A percentile compares a stretch with the other conserved stretches of the same genome.
Evolutionary conservation across 306 rosid genomes (phyloP).

Genomic region (Dicorynia guianensis): DNA sequence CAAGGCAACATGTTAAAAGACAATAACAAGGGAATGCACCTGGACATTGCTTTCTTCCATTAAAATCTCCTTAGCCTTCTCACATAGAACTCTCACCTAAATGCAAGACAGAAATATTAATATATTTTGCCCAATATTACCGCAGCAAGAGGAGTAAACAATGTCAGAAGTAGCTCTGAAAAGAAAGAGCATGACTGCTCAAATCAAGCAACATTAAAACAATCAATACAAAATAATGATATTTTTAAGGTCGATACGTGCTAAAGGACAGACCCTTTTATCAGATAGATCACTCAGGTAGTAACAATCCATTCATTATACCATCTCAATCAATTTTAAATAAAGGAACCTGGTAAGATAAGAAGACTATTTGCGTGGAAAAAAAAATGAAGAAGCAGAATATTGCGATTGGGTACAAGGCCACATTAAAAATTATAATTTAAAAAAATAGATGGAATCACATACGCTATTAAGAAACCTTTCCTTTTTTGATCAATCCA

Average conservation of each 20-base stretch:
- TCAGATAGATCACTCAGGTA: slow-evolving; percentile 21
- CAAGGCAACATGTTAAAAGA: slow-evolving; percentile 32
- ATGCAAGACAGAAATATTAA: slow-evolving; percentile 41
- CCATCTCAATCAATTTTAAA: slow-evolving; percentile 25
- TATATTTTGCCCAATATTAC: background rate
- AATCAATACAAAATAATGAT: slow-evolving; percentile 24
- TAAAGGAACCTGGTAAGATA: background rate
- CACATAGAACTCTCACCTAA: slow-evolving; percentile 86
- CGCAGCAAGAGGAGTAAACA: slow-evolving; percentile 11
- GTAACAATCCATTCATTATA: slow-evolving; percentile 21
- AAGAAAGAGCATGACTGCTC: background rate
- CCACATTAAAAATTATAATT: background rate
- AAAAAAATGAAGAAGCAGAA: slow-evolving; percentile 4
- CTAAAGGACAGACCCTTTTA: slow-evolving; percentile 5
- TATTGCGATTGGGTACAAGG: background rate
- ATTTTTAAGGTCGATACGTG: slow-evolving; percentile 22
- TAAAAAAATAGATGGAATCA: no score
- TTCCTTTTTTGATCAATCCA: background rate
- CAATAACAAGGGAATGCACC: slow-evolving; percentile 60
- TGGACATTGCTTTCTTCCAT: slow-evolving; percentile 98
- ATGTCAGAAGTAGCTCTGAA: slow-evolving; percentile 24
- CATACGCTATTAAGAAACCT: slow-evolving; percentile 5
- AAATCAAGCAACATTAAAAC: slow-evolving; percentile 1
- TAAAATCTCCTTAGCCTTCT: slow-evolving; percentile 92
- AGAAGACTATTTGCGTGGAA: background rate